phyloP scores from a whole-genome alignment of 495 filamentous ascomycete species.

The Penicillium antarcticum region DNA sequence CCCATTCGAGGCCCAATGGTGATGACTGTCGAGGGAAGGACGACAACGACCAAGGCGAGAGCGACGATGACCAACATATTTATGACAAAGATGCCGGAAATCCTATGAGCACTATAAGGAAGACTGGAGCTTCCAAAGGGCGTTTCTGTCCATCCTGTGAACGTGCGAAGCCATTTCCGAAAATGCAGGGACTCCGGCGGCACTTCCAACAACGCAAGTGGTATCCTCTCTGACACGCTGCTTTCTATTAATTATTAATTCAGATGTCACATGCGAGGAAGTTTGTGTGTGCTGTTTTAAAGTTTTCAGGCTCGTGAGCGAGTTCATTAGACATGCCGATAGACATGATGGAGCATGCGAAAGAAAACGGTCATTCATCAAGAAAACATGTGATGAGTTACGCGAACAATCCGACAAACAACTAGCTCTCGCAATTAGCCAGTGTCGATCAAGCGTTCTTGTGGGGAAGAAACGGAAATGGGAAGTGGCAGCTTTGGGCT shows the following conservation, averaged over 20 bases:
- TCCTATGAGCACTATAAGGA: conserved; percentile 3
- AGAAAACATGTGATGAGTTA: conserved; percentile 17
- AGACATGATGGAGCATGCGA: conserved; percentile 8
- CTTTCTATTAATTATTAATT: conserved; percentile 13
- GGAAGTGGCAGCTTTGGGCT: conserved; percentile 3
- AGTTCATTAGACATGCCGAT: conserved; percentile 19
- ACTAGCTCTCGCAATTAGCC: conserved; percentile 8
- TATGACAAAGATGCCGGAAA: conserved; percentile 1
- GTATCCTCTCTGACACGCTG: conserved; percentile 5
- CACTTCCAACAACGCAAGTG: conserved; percentile 19
- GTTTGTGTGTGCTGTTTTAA: conserved; percentile 15
- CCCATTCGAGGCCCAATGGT: conserved; percentile 14
- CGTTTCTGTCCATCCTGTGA: conserved; percentile 16
- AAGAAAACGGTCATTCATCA: conserved; percentile 13
- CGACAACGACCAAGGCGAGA: conserved; percentile 12
- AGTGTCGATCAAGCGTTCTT: conserved; percentile 2
- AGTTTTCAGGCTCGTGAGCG: conserved; percentile 13
- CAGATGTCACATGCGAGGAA: conserved; percentile 18
- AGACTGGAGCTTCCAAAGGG: conserved; percentile 9
- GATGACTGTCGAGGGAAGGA: conserved; percentile 12
- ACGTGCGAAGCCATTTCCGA: conserved; percentile 15
- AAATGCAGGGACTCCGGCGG: conserved; percentile 13
- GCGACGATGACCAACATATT: conserved; percentile 3
- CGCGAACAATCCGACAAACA: conserved; percentile 9
- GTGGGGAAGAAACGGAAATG: conserved; percentile 9